phyloP scores from a whole-genome alignment of 1,139 yeast species.

The Arxiozyma slooffiae region DNA sequence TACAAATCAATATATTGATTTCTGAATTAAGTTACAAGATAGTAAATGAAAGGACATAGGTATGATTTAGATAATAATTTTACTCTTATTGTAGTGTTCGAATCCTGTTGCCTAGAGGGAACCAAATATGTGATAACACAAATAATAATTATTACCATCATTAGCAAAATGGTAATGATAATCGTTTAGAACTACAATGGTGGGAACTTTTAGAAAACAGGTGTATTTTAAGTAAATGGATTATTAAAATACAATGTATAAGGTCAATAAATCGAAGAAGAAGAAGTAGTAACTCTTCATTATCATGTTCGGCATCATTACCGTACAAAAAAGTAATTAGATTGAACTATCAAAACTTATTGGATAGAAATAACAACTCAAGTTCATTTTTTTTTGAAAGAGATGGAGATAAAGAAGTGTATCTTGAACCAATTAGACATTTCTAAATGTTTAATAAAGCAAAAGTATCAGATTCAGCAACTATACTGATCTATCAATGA shows the following conservation, averaged over 20 bases:
- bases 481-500: background rate
- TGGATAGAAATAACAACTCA: background rate
- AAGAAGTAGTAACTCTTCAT: background rate
- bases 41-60: constrained; percentile 66
- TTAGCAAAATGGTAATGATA: no score
- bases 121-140: background rate
- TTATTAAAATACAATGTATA: background rate
- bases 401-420: constrained; percentile 28
- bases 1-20: constrained; percentile 28
- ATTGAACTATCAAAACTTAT: background rate
- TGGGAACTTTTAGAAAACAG: constrained; percentile 16
- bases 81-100: constrained; percentile 72
- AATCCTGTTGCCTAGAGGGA: constrained; percentile 25
- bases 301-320: background rate
- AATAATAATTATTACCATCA: no score
- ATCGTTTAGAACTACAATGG: constrained; percentile 6
- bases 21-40: constrained; percentile 28
- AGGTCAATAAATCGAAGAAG: background rate
- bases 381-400: constrained; percentile 19
- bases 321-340: constrained; percentile 1
- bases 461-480: constrained; percentile 7
- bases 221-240: background rate
- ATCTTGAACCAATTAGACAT: constrained; percentile 24
- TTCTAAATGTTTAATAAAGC: constrained; percentile 6
- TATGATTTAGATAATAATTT: constrained; percentile 61